Evolutionary conservation across 352 stramenopile genomes (phyloP), one percentile per base, ranked within the genome.

Genomic region (Pythium plurisporium): DNA sequence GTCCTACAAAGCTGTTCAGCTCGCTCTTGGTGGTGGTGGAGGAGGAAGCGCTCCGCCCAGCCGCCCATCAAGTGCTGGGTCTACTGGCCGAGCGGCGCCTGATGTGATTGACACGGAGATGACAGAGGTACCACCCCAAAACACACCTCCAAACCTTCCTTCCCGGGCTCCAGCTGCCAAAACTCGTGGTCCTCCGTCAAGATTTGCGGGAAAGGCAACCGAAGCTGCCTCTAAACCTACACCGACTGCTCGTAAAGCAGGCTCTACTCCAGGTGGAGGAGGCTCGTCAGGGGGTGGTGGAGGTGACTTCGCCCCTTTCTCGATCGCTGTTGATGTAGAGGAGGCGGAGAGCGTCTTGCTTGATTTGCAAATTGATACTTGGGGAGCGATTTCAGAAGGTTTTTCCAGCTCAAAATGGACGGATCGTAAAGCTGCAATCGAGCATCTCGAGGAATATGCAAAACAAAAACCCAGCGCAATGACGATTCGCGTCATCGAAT

Each of bases 391-490:
- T 38, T 43, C 74, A 7, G 67, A 80, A 41, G 79, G 76, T 0
- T 89, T 95, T 59, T 62, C 57, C 1, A 94, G 83, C 34, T 48
- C 74, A 9, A 93, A 94, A 48, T 95, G 86, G 86, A 85, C 83
- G 58, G 84, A 93, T 26, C 79, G 86, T 3, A 95, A 93, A 68
- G 67, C 38, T 44, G 79, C 82, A 17, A 87, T 93, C 49, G 84
- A 95, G 49, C 50, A 46, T 19, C 48, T 95, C 9, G 81, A 94
- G 51, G 70, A 70, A 23, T 87, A 76, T 36, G 74, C 76, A 1
- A 78, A 70, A 40, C 45, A 68, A 12, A 79, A 89, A 15, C 72
- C 74, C 2, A 67, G 50, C 15, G 56, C 55, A 44, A 83, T 94
- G 78, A 85, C 27, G 15, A 72, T 83, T 53, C 65, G 69, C 26